Evolutionary conservation across 2,329 filamentous ascomycete genomes (phyloP).

Genomic region (Lachnellula willkommii): DNA sequence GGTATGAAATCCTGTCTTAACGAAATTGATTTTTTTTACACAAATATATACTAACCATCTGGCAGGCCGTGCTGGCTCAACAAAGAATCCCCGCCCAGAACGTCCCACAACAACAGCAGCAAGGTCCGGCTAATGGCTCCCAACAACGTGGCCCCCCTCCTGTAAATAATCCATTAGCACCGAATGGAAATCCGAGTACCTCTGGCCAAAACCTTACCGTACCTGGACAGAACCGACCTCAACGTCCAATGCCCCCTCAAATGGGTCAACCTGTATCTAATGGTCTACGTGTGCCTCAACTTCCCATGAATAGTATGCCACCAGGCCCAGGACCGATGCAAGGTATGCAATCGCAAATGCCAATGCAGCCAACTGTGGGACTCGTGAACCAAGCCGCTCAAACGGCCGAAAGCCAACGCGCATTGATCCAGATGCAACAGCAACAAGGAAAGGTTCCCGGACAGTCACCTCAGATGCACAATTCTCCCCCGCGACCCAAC

Average conservation of each 20-base stretch:
- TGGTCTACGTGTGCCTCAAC: slow-evolving; percentile 34
- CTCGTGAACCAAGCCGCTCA: slow-evolving; percentile 60
- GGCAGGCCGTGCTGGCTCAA: slow-evolving; percentile 38
- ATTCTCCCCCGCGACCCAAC: slow-evolving; percentile 38
- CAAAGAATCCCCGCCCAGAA: slow-evolving; percentile 20
- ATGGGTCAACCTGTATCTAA: slow-evolving; percentile 29
- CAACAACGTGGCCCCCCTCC: slow-evolving; percentile 1
- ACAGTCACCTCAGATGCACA: slow-evolving; percentile 27
- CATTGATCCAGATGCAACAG: slow-evolving; percentile 36
- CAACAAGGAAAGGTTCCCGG: slow-evolving; percentile 27
- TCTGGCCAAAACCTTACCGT: slow-evolving; percentile 25
- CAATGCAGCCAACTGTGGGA: slow-evolving; percentile 39
- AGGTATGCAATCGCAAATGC: slow-evolving; percentile 50
- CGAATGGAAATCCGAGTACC: slow-evolving; percentile 17
- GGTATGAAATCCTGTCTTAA: slow-evolving; percentile 38
- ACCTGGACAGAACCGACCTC: slow-evolving; percentile 27
- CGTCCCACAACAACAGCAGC: slow-evolving; percentile 15
- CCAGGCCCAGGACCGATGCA: slow-evolving; percentile 60
- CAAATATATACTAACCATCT: slow-evolving; percentile 14
- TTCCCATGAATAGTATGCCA: slow-evolving; percentile 58
- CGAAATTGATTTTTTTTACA: slow-evolving; percentile 2
- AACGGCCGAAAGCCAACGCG: slow-evolving; percentile 60
- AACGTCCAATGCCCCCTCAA: slow-evolving; percentile 25
- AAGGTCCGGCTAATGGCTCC: slow-evolving; percentile 7
- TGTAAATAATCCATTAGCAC: slow-evolving; percentile 19